Percentiles rank a stretch among this genome's conserved stretches.
Evolutionary conservation across 2,329 filamentous ascomycete genomes (phyloP).

Genomic region (Xylogone sp.): DNA sequence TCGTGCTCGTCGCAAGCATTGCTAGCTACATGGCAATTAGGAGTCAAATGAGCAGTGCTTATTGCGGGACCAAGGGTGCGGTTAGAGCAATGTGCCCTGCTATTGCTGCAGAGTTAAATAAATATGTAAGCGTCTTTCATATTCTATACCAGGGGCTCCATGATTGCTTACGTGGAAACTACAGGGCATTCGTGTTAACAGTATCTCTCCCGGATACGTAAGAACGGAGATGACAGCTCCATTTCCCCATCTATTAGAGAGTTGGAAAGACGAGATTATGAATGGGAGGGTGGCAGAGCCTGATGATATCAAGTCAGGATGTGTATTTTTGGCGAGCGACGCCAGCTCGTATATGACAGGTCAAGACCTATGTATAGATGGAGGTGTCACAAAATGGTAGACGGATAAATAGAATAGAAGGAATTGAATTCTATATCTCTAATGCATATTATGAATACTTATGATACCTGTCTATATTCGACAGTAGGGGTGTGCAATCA

Average conservation of each 20-base stretch:
- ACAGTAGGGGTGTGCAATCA: no score
- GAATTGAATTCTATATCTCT: background rate
- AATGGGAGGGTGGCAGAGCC: slow-evolving; percentile 23
- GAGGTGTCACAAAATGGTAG: slow-evolving; percentile 18
- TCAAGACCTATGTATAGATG: slow-evolving; percentile 19
- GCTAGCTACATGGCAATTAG: slow-evolving; percentile 47
- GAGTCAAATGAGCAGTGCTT: slow-evolving; percentile 42
- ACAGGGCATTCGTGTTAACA: slow-evolving; percentile 38
- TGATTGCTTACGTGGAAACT: background rate
- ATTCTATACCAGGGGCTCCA: background rate
- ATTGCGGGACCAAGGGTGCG: slow-evolving; percentile 44
- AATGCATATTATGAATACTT: background rate
- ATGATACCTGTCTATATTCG: no score
- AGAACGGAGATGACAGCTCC: slow-evolving; percentile 19
- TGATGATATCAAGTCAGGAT: slow-evolving; percentile 34
- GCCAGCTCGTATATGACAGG: slow-evolving; percentile 61
- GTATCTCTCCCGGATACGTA: slow-evolving; percentile 31
- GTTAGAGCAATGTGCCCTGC: slow-evolving; percentile 42
- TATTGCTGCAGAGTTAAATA: slow-evolving; percentile 40
- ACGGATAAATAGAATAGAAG: background rate
- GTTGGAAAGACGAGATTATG: slow-evolving; percentile 34
- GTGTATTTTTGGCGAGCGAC: slow-evolving; percentile 54
- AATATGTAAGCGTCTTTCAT: slow-evolving; percentile 20
- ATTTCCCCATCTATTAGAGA: slow-evolving; percentile 18
- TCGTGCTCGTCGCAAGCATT: slow-evolving; percentile 50